Conservation (phyloP, 345 rosid genomes). For the Euphorbia lathyris region DNA sequence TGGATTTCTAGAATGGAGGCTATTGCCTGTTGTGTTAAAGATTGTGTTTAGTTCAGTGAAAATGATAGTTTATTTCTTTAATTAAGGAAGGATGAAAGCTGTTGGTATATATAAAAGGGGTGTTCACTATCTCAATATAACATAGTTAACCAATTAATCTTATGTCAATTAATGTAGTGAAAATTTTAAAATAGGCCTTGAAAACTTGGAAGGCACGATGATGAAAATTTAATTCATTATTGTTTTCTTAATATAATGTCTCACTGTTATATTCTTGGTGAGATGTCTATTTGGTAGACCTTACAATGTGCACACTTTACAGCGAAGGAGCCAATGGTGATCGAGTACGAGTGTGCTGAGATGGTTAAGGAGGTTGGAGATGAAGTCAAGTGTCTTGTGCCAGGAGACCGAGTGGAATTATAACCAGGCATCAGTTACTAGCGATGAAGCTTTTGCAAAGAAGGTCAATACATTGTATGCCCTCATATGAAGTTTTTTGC, state of each 20-base stretch:
- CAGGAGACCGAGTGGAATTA: slow-evolving; percentile 78
- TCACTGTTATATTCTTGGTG: no score
- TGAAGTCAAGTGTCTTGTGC: slow-evolving; percentile 59
- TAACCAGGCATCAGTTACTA: slow-evolving; percentile 93
- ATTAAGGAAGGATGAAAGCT: no score
- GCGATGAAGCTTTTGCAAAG: slow-evolving; percentile 65
- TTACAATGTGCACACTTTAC: slow-evolving; percentile 63
- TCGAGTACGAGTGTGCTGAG: slow-evolving; percentile 98
- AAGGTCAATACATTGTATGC: slow-evolving; percentile 84
- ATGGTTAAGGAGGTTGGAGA: slow-evolving; percentile 78
- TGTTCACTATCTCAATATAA: no score
- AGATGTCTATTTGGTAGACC: slow-evolving; percentile 35
- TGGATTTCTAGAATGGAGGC: no score
- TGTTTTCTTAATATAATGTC: neutral
- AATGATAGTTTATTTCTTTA: no score
- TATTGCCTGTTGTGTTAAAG: no score
- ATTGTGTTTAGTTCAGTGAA: no score
- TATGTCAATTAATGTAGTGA: no score
- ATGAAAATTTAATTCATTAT: neutral
- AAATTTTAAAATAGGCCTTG: no score
- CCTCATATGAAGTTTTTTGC: slow-evolving; percentile 93
- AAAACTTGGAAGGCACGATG: no score
- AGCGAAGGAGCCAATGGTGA: slow-evolving; percentile 93
- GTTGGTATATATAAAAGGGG: no score
- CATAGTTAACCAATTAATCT: no score